Conservation (phyloP, 2,329 filamentous ascomycete genomes). For the Ophiostoma fasciatum region DNA sequence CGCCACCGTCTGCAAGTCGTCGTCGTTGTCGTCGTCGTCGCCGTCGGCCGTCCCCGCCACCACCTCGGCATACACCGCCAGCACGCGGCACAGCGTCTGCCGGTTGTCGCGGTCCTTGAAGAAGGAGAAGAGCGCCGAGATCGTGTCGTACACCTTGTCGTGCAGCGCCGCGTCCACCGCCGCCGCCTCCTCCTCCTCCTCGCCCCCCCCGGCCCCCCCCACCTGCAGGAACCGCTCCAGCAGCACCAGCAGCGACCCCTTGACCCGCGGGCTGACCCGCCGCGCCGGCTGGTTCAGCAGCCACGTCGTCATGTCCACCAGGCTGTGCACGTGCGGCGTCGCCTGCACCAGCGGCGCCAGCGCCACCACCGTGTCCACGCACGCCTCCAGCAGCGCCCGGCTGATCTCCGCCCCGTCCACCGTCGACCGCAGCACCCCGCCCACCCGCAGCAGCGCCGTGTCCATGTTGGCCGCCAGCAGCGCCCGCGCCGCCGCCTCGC, state of each 20-base stretch:
- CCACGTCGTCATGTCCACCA: conserved; percentile 68
- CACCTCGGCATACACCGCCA: conserved; percentile 51
- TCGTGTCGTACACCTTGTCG: conserved; percentile 52
- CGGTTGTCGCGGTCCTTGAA: conserved; percentile 73
- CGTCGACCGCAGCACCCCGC: conserved; percentile 7
- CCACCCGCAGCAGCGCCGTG: conserved; percentile 31
- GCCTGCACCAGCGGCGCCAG: conserved; percentile 56
- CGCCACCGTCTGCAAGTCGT: conserved; percentile 42
- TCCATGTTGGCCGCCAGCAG: conserved; percentile 43
- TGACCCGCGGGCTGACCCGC: conserved; percentile 68
- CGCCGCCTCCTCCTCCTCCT: conserved; percentile 25
- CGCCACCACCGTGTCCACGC: conserved; percentile 64
- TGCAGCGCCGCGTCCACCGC: conserved; percentile 31
- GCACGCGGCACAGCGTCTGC: conserved; percentile 55
- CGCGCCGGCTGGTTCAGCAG: conserved; percentile 74
- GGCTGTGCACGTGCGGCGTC: conserved; percentile 54
- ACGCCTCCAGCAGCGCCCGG: conserved; percentile 63
- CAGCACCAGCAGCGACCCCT: conserved; percentile 65
- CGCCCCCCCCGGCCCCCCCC: conserved; percentile 39
- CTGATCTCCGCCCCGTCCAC: conserved; percentile 35
- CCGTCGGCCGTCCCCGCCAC: conserved; percentile 30
- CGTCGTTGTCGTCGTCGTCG: neutral
- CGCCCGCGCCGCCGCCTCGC: conserved; percentile 34
- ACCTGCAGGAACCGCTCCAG: conserved; percentile 66
- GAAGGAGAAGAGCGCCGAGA: conserved; percentile 76